phyloP scores from a whole-genome alignment of 2,329 filamentous ascomycete species.

The Tolypocladium amazonense region DNA sequence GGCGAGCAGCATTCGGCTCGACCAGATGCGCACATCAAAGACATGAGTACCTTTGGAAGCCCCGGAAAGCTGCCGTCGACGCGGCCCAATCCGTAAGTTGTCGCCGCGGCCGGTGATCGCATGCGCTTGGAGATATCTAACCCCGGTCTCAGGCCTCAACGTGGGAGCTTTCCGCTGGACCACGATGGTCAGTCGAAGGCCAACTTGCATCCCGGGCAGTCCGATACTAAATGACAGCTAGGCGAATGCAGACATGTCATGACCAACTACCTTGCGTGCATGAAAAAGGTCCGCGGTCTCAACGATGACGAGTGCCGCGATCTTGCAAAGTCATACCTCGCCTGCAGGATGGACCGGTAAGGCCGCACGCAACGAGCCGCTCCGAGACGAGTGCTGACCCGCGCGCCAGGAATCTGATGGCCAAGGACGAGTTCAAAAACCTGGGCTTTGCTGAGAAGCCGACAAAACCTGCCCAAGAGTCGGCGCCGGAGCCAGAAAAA shows the following conservation, averaged over 20 bases:
- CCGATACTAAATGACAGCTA: slow-evolving; percentile 19
- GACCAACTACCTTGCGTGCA: slow-evolving; percentile 72
- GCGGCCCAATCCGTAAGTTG: slow-evolving; percentile 60
- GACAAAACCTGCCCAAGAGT: slow-evolving; percentile 7
- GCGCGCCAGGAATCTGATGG: slow-evolving; percentile 73
- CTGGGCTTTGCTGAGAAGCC: slow-evolving; percentile 52
- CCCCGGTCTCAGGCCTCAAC: slow-evolving; percentile 56
- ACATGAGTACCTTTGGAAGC: slow-evolving; percentile 57
- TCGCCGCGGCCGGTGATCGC: not conserved
- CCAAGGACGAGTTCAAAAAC: slow-evolving; percentile 88
- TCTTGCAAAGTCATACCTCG: slow-evolving; percentile 79
- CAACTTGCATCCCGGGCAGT: not conserved
- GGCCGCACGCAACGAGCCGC: slow-evolving; percentile 13
- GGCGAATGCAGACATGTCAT: slow-evolving; percentile 92
- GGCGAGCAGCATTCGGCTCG: not conserved
- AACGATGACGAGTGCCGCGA: slow-evolving; percentile 80
- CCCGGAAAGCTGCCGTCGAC: slow-evolving; percentile 55
- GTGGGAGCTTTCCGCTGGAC: slow-evolving; percentile 92
- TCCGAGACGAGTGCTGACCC: not conserved
- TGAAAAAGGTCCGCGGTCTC: slow-evolving; percentile 72
- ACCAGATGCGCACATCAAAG: not conserved
- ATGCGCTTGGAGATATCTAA: not conserved
- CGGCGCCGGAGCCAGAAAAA: slow-evolving; percentile 21
- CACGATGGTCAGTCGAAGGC: slow-evolving; percentile 53
- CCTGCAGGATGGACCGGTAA: slow-evolving; percentile 90